Conservation (phyloP, 2,329 filamentous ascomycete species). For the Stagonosporopsis chrysanthemi region DNA sequence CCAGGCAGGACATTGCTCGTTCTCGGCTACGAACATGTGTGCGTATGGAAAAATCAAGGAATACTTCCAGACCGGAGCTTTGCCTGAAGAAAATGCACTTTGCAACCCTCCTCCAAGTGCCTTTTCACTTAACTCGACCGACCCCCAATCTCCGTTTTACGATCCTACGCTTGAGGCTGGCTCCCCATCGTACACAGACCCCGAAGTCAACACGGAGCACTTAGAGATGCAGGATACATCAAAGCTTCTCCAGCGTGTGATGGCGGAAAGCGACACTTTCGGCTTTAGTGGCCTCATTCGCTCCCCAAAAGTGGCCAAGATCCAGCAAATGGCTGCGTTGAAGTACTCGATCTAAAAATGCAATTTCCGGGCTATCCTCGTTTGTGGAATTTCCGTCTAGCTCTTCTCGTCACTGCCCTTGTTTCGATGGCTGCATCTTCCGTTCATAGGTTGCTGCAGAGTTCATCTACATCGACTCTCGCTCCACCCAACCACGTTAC, state of each 20-base stretch:
- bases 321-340: neutral
- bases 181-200: neutral
- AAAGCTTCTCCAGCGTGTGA: neutral
- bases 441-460: neutral
- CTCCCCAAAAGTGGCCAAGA: neutral
- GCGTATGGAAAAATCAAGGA: slow-evolving; percentile 39
- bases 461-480: neutral
- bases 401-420: neutral
- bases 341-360: neutral
- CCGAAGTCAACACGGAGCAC: neutral
- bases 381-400: neutral
- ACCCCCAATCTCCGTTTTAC: slow-evolving; percentile 41
- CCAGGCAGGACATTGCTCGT: slow-evolving; percentile 55
- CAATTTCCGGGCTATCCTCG: neutral
- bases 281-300: slow-evolving; percentile 19
- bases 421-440: neutral
- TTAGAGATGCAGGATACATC: slow-evolving; percentile 9
- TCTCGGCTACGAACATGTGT: slow-evolving; percentile 48
- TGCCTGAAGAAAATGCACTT: slow-evolving; percentile 56
- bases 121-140: slow-evolving; percentile 49
- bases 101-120: slow-evolving; percentile 52
- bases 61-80: slow-evolving; percentile 53
- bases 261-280: slow-evolving; percentile 16
- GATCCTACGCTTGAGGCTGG: slow-evolving; percentile 22
- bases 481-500: neutral